Evolutionary conservation across 2,329 filamentous ascomycete species (phyloP).

Genomic region (Beauveria sp.): DNA sequence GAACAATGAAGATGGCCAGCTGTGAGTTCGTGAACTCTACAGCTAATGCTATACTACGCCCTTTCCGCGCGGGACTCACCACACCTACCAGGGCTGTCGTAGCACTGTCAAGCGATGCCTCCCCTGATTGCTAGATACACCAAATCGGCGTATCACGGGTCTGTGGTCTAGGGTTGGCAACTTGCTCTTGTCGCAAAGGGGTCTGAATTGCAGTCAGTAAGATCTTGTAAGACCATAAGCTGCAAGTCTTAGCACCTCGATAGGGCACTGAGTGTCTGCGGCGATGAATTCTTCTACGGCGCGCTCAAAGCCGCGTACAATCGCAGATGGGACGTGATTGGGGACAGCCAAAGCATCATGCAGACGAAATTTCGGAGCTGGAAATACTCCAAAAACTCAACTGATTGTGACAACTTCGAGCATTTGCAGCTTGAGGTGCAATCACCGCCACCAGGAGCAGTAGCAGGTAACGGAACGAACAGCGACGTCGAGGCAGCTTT

Average conservation of each 20-base stretch:
- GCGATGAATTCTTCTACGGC: slow-evolving; percentile 30
- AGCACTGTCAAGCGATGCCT: slow-evolving; percentile 41
- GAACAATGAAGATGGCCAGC: slow-evolving; percentile 42
- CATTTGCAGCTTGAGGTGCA: slow-evolving; percentile 44
- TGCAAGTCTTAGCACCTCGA: background rate
- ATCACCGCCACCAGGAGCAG: slow-evolving; percentile 35
- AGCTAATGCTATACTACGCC: slow-evolving; percentile 47
- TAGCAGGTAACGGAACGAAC: slow-evolving; percentile 32
- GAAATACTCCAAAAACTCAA: slow-evolving; percentile 33
- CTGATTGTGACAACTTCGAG: slow-evolving; percentile 29
- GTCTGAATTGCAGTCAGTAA: slow-evolving; percentile 46
- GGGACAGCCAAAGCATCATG: slow-evolving; percentile 42
- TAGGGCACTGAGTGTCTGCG: slow-evolving; percentile 43
- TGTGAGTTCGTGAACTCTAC: slow-evolving; percentile 48
- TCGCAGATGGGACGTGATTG: slow-evolving; percentile 52
- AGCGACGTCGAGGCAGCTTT: slow-evolving; percentile 48
- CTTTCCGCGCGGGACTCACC: slow-evolving; percentile 52
- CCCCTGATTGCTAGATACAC: slow-evolving; percentile 45
- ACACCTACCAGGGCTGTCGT: slow-evolving; percentile 50
- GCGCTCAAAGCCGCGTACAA: slow-evolving; percentile 46
- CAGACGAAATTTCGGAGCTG: slow-evolving; percentile 57
- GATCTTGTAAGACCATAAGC: slow-evolving; percentile 30
- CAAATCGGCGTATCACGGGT: slow-evolving; percentile 51
- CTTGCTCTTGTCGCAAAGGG: slow-evolving; percentile 57
- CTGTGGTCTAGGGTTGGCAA: slow-evolving; percentile 59